A percentile compares a stretch with the other conserved stretches of the same genome.
Evolutionary conservation across 176 grass and related monocot species (phyloP).

Genomic region (Eragrostis nindensis): DNA sequence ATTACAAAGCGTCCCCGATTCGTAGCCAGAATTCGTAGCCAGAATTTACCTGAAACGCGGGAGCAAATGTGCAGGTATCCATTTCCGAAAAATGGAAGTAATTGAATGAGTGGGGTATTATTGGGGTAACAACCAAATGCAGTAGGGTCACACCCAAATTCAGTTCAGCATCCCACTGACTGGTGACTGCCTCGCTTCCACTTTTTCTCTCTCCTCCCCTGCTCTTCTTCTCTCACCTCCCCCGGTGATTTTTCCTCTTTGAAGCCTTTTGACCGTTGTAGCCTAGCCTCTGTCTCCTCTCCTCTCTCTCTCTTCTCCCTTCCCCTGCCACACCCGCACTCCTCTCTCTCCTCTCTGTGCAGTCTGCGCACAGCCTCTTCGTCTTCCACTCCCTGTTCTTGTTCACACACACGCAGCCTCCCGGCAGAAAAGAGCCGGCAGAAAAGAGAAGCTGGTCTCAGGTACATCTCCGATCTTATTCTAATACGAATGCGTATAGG

Average conservation of each 20-base stretch:
- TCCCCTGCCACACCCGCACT: not conserved
- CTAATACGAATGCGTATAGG: slow-evolving; percentile 30
- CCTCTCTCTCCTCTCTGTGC: slow-evolving; percentile 32
- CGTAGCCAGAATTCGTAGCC: too few relatives aligned
- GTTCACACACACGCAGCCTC: slow-evolving; percentile 30
- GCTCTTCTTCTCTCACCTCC: not conserved
- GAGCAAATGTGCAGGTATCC: not conserved
- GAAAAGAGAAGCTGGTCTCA: slow-evolving; percentile 37
- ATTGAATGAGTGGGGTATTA: slow-evolving; percentile 39
- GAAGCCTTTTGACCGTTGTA: slow-evolving; percentile 78
- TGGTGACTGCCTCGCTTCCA: not conserved
- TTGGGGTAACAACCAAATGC: slow-evolving; percentile 11
- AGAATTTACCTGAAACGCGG: slow-evolving; percentile 19
- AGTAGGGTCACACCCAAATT: slow-evolving; percentile 28
- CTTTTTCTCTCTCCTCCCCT: not conserved
- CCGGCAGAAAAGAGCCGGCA: too few relatives aligned
- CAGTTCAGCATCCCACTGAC: slow-evolving; percentile 23
- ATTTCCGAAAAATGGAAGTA: slow-evolving; percentile 5
- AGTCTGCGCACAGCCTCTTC: slow-evolving; percentile 25
- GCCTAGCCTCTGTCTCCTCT: not conserved
- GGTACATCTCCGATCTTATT: slow-evolving; percentile 46
- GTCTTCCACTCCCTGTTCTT: slow-evolving; percentile 33
- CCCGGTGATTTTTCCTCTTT: slow-evolving; percentile 32
- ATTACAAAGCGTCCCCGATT: too few relatives aligned
- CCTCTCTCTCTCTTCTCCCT: not conserved